Conservation (phyloP, 257 asterid genomes). For the Cruciata laevipes region DNA sequence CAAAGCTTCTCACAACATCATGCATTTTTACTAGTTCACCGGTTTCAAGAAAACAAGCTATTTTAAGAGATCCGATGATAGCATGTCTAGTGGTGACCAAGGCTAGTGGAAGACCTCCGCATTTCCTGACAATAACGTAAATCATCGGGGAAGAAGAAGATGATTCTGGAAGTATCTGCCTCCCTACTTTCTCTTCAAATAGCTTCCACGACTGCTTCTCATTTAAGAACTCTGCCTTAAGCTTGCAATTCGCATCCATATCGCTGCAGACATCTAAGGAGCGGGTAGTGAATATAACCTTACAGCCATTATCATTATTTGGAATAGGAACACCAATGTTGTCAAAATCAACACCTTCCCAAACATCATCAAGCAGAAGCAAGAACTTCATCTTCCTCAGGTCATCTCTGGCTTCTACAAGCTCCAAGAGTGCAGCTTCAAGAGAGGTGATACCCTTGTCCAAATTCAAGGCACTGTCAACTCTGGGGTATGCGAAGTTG, state of each 20-base stretch:
- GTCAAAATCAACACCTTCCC: conserved; percentile 42
- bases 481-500: background rate
- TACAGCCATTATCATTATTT: conserved; percentile 29
- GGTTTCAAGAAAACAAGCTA: conserved; percentile 41
- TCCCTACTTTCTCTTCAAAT: conserved; percentile 32
- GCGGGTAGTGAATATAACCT: conserved; percentile 38
- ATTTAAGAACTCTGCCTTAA: conserved; percentile 36
- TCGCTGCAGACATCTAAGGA: conserved; percentile 36
- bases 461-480: conserved; percentile 12
- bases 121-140: conserved; percentile 28
- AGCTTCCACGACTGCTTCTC: conserved; percentile 38
- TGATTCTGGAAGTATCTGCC: conserved; percentile 11
- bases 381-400: conserved; percentile 34
- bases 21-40: conserved; percentile 45
- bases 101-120: conserved; percentile 52
- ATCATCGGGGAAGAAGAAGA: conserved; percentile 20
- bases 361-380: conserved; percentile 42
- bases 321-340: conserved; percentile 42
- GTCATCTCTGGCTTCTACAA: conserved; percentile 35
- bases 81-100: conserved; percentile 36
- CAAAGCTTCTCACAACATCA: conserved; percentile 39
- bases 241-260: conserved; percentile 38
- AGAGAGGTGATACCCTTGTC: conserved; percentile 24
- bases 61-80: conserved; percentile 36
- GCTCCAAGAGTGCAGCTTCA: conserved; percentile 33